These are phyloP conservation scores for Tolypocladium inflatum DNA, from an alignment of 2,329 filamentous ascomycete genomes.

Conservation along the genomic window DNA sequence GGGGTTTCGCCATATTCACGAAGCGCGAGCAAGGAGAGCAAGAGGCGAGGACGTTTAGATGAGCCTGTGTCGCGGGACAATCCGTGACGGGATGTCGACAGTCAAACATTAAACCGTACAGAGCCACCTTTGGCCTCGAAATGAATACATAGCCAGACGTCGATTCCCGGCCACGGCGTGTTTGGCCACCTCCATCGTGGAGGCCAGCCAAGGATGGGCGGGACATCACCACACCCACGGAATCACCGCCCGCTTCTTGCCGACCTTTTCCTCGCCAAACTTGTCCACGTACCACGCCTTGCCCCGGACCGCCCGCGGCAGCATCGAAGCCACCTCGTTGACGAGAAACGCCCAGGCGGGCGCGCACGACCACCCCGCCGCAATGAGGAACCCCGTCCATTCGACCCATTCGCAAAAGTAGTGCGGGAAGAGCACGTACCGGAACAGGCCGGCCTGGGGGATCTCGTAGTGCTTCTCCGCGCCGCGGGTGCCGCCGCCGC, in stretches of 20 bases:
- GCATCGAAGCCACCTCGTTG: conserved; percentile 85
- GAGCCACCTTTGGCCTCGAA: no score
- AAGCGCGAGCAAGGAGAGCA: no score
- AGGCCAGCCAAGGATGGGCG: no score
- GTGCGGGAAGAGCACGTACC: conserved; percentile 78
- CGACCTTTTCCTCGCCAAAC: conserved; percentile 79
- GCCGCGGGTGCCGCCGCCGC: conserved; percentile 7
- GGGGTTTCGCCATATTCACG: no score
- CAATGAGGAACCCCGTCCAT: conserved; percentile 83
- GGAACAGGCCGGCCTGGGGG: conserved; percentile 74
- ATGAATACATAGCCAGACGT: no score
- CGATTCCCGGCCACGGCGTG: no score
- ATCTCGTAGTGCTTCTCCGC: conserved; percentile 73
- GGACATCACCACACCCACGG: conserved; percentile 17
- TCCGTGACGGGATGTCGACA: no score
- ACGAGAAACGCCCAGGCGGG: conserved; percentile 75
- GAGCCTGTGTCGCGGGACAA: no score
- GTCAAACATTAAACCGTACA: no score
- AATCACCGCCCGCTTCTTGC: conserved; percentile 62
- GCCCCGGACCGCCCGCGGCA: conserved; percentile 74
- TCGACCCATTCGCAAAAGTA: conserved; percentile 97
- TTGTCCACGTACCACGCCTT: conserved; percentile 77
- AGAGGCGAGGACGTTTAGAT: no score
- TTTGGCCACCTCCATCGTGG: no score
- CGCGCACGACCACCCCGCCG: conserved; percentile 54